Evolutionary conservation across 2,329 filamentous ascomycete genomes (phyloP), one percentile per base, ranked within the genome.

Genomic region (Fusarium sp.): DNA sequence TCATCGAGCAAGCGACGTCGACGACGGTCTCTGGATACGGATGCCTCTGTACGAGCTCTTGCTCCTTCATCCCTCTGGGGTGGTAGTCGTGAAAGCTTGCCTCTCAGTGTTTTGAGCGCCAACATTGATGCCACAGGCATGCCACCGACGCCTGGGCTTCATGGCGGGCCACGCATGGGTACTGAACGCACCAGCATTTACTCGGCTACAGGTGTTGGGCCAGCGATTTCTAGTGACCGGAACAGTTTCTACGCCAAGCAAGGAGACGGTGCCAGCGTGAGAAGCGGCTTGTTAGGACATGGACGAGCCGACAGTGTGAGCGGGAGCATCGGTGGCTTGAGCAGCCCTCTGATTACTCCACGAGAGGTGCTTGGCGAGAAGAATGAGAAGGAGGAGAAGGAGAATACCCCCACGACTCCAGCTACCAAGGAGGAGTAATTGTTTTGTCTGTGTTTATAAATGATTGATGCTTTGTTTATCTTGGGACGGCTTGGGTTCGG

Each of bases 1-100:
- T 96, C 94, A 5, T 95, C 93, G 0, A 94, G 92, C 74, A 95
- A 96, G 84, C 90, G 92, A 40, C 89, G 92, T 31, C 91, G 94
- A 38, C 90, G 94, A 58, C 90, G 94, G 69, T 95, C 93, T 33
- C 91, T 96, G 83, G 94, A 97, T 81, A 97, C 94, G 0, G 93
- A 97, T 80, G 94, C 94, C 6, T 96, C 93, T 0, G 93, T 97
- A 42, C 92, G 94, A 50, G 94, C 94, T 3, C 85, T 97, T n/a
- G 93, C 94, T 1, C 94, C 94, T 0, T 94, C 92, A 0, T 95
- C 93, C 1, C 87, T 96, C 6, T 97, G 93, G 87, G 94, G 94
- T 52, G 94, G 94, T 50, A 95, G 92, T 78, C 91, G 94, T 70
- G 94, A 97, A 82, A 94, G 91, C 50, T 87, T 97, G 2, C 94